phyloP scores from a whole-genome alignment of 139 green algal species.

The Edaphochlamys debaryana region DNA sequence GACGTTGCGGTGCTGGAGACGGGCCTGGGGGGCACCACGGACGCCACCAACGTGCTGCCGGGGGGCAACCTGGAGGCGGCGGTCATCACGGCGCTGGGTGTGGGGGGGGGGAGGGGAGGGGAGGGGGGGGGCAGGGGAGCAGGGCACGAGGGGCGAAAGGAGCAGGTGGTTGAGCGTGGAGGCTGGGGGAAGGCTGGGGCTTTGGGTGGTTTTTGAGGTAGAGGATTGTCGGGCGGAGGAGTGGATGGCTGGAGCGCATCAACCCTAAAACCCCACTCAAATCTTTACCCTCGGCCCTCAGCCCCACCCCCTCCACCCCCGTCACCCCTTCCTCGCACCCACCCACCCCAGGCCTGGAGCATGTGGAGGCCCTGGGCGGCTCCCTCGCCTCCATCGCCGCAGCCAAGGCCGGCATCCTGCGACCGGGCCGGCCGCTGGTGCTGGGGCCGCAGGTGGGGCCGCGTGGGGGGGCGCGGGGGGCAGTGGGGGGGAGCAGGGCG shows the following conservation, averaged over 20 bases:
- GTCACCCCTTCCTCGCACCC: too few relatives aligned
- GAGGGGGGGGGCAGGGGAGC: not conserved
- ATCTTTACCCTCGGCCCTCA: too few relatives aligned
- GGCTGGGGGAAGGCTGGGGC: too few relatives aligned
- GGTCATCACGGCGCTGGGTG: constrained; percentile 66
- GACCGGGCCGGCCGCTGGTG: constrained; percentile 68
- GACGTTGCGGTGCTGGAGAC: constrained; percentile 87
- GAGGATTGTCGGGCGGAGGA: too few relatives aligned
- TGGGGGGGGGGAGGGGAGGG: not conserved
- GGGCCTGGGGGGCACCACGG: constrained; percentile 79
- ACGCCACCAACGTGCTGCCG: constrained; percentile 89
- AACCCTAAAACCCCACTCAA: too few relatives aligned
- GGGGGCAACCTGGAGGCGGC: constrained; percentile 52
- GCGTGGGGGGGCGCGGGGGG: too few relatives aligned
- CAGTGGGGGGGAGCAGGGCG: too few relatives aligned
- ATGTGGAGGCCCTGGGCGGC: constrained; percentile 79
- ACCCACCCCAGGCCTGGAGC: constrained; percentile 66
- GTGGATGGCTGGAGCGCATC: too few relatives aligned
- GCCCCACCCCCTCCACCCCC: too few relatives aligned
- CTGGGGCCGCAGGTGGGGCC: constrained; percentile 73
- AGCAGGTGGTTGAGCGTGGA: constrained; percentile 40
- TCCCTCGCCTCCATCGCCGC: constrained; percentile 69
- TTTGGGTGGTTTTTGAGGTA: too few relatives aligned
- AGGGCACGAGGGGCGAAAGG: too few relatives aligned
- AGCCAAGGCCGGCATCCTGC: constrained; percentile 88